Percentiles rank a stretch among this genome's conserved stretches.
Conservation (phyloP, 2,329 filamentous ascomycete species). For the Hansfordia pulvinata region DNA sequence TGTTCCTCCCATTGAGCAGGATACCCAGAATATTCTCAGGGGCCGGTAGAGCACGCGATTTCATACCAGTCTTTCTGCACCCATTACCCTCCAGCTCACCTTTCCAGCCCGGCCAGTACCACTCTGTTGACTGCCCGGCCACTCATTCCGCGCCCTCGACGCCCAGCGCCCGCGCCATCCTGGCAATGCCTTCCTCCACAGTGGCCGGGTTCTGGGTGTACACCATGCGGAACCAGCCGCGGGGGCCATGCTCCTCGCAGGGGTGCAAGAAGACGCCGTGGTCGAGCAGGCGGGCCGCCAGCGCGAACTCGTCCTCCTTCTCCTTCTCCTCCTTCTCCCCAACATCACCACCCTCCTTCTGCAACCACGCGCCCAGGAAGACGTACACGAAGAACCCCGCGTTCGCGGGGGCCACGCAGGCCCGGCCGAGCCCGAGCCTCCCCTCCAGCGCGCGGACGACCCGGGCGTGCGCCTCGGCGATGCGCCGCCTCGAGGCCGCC, state of each 20-base stretch:
- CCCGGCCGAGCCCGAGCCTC: constrained; percentile 27
- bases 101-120: too few species aligned
- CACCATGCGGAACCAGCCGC: too few species aligned
- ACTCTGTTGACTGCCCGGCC: too few species aligned
- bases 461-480: constrained; percentile 25
- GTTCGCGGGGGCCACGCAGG: constrained; percentile 34
- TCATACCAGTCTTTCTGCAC: too few species aligned
- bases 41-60: too few species aligned
- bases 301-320: constrained; percentile 22
- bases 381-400: constrained; percentile 45
- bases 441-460: constrained; percentile 21
- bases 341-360: constrained; percentile 7
- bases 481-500: constrained; percentile 19
- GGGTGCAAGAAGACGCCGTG: constrained; percentile 36
- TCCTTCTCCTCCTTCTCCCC: constrained; percentile 15
- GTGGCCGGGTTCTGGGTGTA: too few species aligned
- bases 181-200: too few species aligned
- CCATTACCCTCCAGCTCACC: too few species aligned
- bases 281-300: constrained; percentile 28
- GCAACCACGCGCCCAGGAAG: constrained; percentile 30
- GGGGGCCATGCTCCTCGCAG: constrained; percentile 28
- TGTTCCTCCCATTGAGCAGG: too few species aligned
- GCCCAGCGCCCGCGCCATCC: too few species aligned
- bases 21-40: too few species aligned
- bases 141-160: too few species aligned